Evolutionary conservation across 768 basidiomycete species (phyloP).

Genomic region (Amanita exitialis): DNA sequence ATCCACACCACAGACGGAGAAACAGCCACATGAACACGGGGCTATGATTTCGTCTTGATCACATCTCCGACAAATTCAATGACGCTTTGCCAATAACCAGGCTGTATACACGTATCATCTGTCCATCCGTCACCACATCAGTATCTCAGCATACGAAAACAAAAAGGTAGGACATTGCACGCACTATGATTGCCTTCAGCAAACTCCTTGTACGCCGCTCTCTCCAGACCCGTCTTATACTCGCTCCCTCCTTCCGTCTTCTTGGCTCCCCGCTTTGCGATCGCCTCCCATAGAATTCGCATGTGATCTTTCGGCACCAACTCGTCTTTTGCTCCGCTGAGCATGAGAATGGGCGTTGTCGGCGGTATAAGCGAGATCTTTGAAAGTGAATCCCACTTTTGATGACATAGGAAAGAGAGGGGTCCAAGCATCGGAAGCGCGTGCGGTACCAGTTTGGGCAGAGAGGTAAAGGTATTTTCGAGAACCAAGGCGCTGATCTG

Average conservation of each 20-base stretch:
- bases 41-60: constrained; percentile 2
- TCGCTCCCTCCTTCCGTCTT: constrained; percentile 26
- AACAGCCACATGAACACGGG: neutral
- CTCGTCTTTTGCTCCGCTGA: constrained; percentile 66
- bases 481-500: constrained; percentile 75
- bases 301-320: constrained; percentile 73
- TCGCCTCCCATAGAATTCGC: constrained; percentile 59
- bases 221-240: constrained; percentile 38
- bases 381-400: constrained; percentile 78
- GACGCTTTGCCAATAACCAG: constrained; percentile 45
- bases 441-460: constrained; percentile 74
- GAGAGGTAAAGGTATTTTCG: constrained; percentile 89
- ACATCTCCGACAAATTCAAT: constrained; percentile 31
- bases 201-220: constrained; percentile 48
- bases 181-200: constrained; percentile 47
- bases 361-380: constrained; percentile 55
- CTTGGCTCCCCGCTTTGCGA: constrained; percentile 43
- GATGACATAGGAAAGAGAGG: constrained; percentile 72
- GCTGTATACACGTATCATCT: constrained; percentile 50
- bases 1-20: no score
- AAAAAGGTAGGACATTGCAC: constrained; percentile 1
- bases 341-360: constrained; percentile 67
- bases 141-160: neutral
- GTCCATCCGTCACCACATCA: neutral
- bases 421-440: constrained; percentile 66